Evolutionary conservation across 768 basidiomycete genomes (phyloP).

Genomic region (Hortiboletus campestris): DNA sequence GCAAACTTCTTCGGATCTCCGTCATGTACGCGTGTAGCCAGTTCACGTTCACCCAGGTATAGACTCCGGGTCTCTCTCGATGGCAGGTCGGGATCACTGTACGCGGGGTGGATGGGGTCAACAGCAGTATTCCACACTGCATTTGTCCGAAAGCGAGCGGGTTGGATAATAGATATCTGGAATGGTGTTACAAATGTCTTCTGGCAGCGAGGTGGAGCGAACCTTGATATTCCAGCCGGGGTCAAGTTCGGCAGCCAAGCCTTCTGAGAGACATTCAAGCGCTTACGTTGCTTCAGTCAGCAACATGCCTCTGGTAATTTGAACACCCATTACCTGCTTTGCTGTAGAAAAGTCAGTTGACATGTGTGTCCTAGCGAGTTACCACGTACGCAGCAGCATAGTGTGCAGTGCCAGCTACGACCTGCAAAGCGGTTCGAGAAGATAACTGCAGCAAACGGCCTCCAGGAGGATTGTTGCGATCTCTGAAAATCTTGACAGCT

Average conservation of each 20-base stretch:
- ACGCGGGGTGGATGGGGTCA: constrained; percentile 20
- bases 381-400: constrained; percentile 30
- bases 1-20: constrained; percentile 28
- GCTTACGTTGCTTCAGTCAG: constrained; percentile 25
- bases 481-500: constrained; percentile 36
- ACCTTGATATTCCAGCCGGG: constrained; percentile 50
- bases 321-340: constrained; percentile 24
- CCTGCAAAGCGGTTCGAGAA: constrained; percentile 30
- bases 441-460: constrained; percentile 40
- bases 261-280: constrained; percentile 39
- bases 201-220: background rate
- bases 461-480: constrained; percentile 38
- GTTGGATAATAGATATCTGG: constrained; percentile 27
- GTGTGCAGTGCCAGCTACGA: constrained; percentile 8
- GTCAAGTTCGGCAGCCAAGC: constrained; percentile 40
- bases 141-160: constrained; percentile 22
- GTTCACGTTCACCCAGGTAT: constrained; percentile 9
- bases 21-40: constrained; percentile 1
- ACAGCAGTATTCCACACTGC: background rate
- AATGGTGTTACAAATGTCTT: background rate
- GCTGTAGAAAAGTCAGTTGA: constrained; percentile 10
- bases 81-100: constrained; percentile 15
- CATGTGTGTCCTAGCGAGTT: background rate
- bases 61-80: constrained; percentile 12
- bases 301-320: background rate